Evolutionary conservation across 2,329 filamentous ascomycete species (phyloP), one percentile per base, ranked within the genome.

Genomic region (Cladobotryum mycophilum): DNA sequence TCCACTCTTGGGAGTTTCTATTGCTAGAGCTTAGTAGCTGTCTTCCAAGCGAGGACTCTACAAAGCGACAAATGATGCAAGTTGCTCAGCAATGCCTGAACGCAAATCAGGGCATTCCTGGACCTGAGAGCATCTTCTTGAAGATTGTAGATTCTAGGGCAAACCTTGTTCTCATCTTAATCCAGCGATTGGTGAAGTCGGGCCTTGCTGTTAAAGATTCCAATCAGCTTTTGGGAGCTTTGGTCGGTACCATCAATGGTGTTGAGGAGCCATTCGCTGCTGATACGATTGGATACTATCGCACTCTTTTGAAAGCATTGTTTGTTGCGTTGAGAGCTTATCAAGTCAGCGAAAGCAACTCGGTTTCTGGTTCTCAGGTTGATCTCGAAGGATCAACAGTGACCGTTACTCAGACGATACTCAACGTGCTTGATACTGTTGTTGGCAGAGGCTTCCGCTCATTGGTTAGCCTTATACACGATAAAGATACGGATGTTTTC

Each of bases 1-100:
- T 96, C 56, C 84, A 89, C 60, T 87, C 89, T 49, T 97, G 92
- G 89, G 91, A 95, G 65, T 84, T 89, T 53, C 76, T 99, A 8
- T 81, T 92, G 13, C 77, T 93, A 45, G 92, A 96, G 62, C 78
- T 99, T 45, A 89, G 86, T 64, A 81, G 81, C 36, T 80, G 76
- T 53, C 67, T 82, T n/a, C 76, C 76, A 1, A 67, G 70, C 35
- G 72, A 75, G 55, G 69, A 73, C 13, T 70, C 70, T 20, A 73
- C 92, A 4, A 80, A 84, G 50, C 82, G 80, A 59, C 79, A 87
- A 50, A 84, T 95, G 72, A 74, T 88, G 33, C 78, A 85, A 52
- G 85, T 95, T 43, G 83, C 88, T 7, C 79, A 83, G 56, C 84
- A 88, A 59, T 95, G 90, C 61, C 75, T 99, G 52, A 73, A 79